Conservation (phyloP, 2,329 filamentous ascomycete species). For the Colletotrichum sp. region DNA sequence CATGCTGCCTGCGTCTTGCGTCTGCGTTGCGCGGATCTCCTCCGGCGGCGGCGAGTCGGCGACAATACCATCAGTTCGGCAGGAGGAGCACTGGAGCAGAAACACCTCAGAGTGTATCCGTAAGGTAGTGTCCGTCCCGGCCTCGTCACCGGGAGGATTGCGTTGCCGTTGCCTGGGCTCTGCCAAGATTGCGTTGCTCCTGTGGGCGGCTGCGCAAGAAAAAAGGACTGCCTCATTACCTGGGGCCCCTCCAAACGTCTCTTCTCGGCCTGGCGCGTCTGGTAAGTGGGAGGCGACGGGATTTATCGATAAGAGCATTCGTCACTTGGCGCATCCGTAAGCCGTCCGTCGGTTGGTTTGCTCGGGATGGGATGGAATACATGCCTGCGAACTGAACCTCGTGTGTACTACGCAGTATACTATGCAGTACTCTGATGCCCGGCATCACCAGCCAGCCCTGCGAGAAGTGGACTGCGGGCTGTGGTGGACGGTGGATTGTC, state of each 20-base stretch:
- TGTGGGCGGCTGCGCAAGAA: background rate
- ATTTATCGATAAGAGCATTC: background rate
- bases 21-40: background rate
- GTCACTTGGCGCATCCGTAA: background rate
- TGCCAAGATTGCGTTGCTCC: slow-evolving; percentile 13
- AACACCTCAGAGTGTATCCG: background rate
- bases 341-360: background rate
- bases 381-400: background rate
- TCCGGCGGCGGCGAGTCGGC: background rate
- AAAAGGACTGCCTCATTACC: background rate
- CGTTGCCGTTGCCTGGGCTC: slow-evolving; percentile 2
- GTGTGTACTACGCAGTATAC: no score
- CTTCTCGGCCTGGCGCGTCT: slow-evolving; percentile 3
- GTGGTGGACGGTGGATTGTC: background rate
- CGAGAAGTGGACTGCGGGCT: background rate
- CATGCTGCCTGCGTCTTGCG: background rate
- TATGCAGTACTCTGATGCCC: background rate
- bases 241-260: background rate
- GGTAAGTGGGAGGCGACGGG: slow-evolving; percentile 12
- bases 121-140: background rate
- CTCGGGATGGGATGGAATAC: background rate
- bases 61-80: background rate
- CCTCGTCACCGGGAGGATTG: slow-evolving; percentile 8
- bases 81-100: background rate
- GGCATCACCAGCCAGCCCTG: background rate